phyloP scores from a whole-genome alignment of 2,329 filamentous ascomycete species.

The Orbilia quercus region DNA sequence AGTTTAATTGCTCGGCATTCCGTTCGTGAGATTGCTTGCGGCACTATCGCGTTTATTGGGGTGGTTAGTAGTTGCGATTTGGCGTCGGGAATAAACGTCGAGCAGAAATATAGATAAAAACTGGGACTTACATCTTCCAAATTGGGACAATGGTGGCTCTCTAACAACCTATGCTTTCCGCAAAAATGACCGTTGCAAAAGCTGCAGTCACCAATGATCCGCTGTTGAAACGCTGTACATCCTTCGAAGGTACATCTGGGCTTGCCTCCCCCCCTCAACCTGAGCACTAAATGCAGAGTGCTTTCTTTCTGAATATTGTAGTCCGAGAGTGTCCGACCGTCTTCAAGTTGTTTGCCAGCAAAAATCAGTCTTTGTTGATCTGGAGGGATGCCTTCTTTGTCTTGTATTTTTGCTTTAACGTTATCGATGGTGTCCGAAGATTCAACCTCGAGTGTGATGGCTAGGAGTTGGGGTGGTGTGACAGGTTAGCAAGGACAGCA shows the following conservation, averaged over 20 bases:
- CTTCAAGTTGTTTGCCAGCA: conserved; percentile 99
- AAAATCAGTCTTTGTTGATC: conserved; percentile 99
- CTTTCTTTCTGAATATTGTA: conserved; percentile 99
- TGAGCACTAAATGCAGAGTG: conserved; percentile 53
- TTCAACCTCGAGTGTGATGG: conserved; percentile 75
- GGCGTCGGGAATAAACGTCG: not conserved
- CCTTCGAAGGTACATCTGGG: conserved; percentile 84
- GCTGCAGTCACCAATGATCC: conserved; percentile 93
- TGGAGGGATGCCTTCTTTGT: conserved; percentile 99
- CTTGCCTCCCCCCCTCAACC: conserved; percentile 50
- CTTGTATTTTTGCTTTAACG: conserved; percentile 70
- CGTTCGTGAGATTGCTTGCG: conserved; percentile 96
- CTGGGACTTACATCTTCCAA: conserved; percentile 79
- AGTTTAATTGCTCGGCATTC: conserved; percentile 90
- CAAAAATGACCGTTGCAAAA: conserved; percentile 97
- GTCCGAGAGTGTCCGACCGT: conserved; percentile 97
- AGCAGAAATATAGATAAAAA: not conserved
- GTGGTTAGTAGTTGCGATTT: conserved; percentile 9
- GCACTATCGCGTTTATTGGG: conserved; percentile 69
- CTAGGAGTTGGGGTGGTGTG: conserved; percentile 64
- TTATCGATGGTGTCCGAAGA: conserved; percentile 75
- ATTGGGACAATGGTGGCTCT: conserved; percentile 92
- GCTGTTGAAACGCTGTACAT: conserved; percentile 86
- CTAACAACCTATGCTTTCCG: conserved; percentile 90
- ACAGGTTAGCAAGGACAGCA: conserved; percentile 6